Conservation (phyloP, 2,329 filamentous ascomycete species). For the Fusarium pseudonygamai region DNA sequence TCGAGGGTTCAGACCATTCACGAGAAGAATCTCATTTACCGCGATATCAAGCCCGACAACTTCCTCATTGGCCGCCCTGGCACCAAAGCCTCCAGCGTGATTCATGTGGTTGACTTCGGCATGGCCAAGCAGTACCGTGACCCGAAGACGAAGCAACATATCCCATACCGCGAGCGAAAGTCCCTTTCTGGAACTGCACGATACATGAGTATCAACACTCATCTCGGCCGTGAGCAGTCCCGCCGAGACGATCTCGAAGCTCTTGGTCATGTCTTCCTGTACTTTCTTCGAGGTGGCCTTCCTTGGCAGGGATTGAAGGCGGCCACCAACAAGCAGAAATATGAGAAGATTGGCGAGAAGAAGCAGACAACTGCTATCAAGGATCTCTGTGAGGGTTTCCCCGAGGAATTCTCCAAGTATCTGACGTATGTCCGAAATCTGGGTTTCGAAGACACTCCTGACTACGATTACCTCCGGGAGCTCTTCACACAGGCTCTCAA, state of each 20-base stretch:
- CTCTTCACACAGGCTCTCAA: constrained; percentile 96
- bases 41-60: constrained; percentile 99
- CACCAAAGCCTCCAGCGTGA: constrained; percentile 95
- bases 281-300: constrained; percentile 75
- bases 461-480: constrained; percentile 97
- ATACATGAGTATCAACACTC: constrained; percentile 99
- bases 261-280: constrained; percentile 78
- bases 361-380: constrained; percentile 98
- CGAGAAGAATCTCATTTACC: constrained; percentile 99
- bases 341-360: constrained; percentile 99
- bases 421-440: constrained; percentile 96
- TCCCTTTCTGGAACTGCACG: constrained; percentile 94
- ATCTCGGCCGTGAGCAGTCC: constrained; percentile 95
- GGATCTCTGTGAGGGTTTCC: constrained; percentile 95
- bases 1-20: constrained; percentile 94
- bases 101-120: constrained; percentile 98
- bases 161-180: constrained; percentile 96
- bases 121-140: constrained; percentile 99
- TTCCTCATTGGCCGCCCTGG: constrained; percentile 94
- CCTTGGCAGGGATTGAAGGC: constrained; percentile 80
- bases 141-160: constrained; percentile 98
- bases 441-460: constrained; percentile 96
- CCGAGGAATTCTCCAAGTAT: constrained; percentile 98
- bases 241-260: constrained; percentile 96
- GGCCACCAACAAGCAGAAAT: constrained; percentile 92